Conservation (phyloP, 129 eudicot genomes). For the Tagetes erecta region DNA sequence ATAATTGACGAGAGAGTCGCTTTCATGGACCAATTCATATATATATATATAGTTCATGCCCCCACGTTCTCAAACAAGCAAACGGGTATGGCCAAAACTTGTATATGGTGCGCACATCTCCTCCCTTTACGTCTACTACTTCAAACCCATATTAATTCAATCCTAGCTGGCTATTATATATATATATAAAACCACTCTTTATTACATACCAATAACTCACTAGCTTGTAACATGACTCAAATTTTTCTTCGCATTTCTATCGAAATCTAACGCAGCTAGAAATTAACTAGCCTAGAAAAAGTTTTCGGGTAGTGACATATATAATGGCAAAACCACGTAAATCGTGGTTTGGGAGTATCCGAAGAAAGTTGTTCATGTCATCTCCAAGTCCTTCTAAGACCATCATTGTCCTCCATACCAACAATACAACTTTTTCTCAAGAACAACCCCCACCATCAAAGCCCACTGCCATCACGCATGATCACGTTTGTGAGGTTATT, state of each 20-base stretch:
- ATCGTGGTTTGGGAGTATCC: slow-evolving; percentile 39
- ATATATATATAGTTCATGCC: neutral
- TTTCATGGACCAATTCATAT: slow-evolving; percentile 17
- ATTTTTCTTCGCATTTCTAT: no score
- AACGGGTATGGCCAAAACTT: slow-evolving; percentile 25
- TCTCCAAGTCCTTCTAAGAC: slow-evolving; percentile 31
- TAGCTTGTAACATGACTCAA: no score
- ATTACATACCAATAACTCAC: no score
- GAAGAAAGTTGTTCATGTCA: slow-evolving; percentile 42
- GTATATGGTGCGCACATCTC: slow-evolving; percentile 49
- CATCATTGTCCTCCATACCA: slow-evolving; percentile 47
- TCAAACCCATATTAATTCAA: neutral
- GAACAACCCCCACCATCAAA: slow-evolving; percentile 27
- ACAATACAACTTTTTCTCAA: slow-evolving; percentile 42
- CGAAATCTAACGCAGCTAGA: no score
- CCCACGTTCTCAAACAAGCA: slow-evolving; percentile 35
- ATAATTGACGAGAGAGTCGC: neutral
- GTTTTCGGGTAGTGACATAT: no score
- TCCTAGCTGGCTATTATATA: neutral
- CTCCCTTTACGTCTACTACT: slow-evolving; percentile 45
- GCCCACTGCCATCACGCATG: neutral
- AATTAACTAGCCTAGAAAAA: no score
- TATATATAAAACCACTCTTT: no score
- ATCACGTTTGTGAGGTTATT: slow-evolving; percentile 13
- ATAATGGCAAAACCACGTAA: slow-evolving; percentile 37